These are phyloP conservation scores for Tulasnella sp. DNA, from an alignment of 768 basidiomycete genomes.

Conservation along the genomic window DNA sequence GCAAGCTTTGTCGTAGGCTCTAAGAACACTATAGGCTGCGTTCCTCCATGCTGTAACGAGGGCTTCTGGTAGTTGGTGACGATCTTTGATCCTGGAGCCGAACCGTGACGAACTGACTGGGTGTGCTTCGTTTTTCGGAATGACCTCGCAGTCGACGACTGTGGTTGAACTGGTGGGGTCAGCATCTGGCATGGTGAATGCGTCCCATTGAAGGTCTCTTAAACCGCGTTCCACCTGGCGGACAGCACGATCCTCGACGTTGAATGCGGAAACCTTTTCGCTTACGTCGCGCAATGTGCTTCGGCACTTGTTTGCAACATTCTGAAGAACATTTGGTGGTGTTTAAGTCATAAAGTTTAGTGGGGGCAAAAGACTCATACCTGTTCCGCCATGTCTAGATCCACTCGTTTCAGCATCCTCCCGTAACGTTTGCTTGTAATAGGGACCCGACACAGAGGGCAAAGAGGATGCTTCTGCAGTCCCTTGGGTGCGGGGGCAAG, in stretches of 20 bases:
- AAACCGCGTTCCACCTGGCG: neutral
- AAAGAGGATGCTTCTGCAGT: constrained; percentile 47
- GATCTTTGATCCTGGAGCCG: neutral
- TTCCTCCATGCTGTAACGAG: constrained; percentile 41
- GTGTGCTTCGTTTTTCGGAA: neutral
- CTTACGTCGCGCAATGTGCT: neutral
- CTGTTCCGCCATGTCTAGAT: constrained; percentile 42
- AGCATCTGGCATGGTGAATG: neutral
- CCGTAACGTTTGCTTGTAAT: constrained; percentile 60
- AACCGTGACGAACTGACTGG: neutral
- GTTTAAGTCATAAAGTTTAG: neutral
- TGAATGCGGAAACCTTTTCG: neutral
- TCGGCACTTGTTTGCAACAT: neutral
- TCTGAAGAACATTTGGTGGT: neutral
- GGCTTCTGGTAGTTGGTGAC: neutral
- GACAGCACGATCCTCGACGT: neutral
- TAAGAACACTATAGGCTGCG: constrained; percentile 38
- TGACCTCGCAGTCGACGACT: neutral
- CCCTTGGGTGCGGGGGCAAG: constrained; percentile 42
- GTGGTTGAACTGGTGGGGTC: neutral
- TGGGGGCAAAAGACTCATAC: neutral
- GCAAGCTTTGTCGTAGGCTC: constrained; percentile 42
- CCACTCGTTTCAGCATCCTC: constrained; percentile 56
- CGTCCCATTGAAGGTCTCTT: neutral
- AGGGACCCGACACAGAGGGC: constrained; percentile 58